Evolutionary conservation across 257 asterid genomes (phyloP), one percentile per base, ranked within the genome.

Genomic region (Craterostigma plantagineum): DNA sequence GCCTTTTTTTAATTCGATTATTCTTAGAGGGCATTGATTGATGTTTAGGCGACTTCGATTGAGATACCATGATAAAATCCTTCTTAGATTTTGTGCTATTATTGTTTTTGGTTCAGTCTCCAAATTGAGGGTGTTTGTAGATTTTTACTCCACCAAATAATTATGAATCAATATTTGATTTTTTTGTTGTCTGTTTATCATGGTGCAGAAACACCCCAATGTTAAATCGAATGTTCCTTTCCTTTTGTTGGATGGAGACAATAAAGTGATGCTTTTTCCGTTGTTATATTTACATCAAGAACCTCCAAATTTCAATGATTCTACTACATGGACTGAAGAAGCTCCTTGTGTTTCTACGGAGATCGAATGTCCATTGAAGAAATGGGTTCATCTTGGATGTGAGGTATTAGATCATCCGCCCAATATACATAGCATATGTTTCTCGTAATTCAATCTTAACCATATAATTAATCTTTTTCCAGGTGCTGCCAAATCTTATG

Each of bases 371-470:
- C 85, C 91, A 8, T 2, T 58, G 55, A 66, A 61, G 58, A 77
- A 62, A 61, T 85, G 96, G 96, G 78, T 81, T 63, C 96, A 85
- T 64, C 67, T 85, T 53, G 92, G 92, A 64, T 85, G 91, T 43
- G 82, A 77, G 94, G 96, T 85, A 71, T 54, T 46, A 49, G 12
- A n/a, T 46, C 47, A 34, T 36, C 41, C 15, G 2, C 43, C 36
- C 30, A 6, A 23, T 23, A 23, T 23, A 23, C 30, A 6, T 23
- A 14, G 38, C 30, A 8, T 41, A 23, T 38, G 33, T 10, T 38
- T 55, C 59, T 43, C 55, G n/a, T 34, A 48, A 14, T 42, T 48
- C 43, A 39, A 1, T 41, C 14, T 14, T 8, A 2, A 14, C 8
- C 45, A n/a, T 10, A 36, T 36, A 3, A 36, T 62, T 45, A 23